Evolutionary conservation across 768 basidiomycete species (phyloP), one percentile per base, ranked within the genome.

Genomic region (Xerocomellus dryophilus): DNA sequence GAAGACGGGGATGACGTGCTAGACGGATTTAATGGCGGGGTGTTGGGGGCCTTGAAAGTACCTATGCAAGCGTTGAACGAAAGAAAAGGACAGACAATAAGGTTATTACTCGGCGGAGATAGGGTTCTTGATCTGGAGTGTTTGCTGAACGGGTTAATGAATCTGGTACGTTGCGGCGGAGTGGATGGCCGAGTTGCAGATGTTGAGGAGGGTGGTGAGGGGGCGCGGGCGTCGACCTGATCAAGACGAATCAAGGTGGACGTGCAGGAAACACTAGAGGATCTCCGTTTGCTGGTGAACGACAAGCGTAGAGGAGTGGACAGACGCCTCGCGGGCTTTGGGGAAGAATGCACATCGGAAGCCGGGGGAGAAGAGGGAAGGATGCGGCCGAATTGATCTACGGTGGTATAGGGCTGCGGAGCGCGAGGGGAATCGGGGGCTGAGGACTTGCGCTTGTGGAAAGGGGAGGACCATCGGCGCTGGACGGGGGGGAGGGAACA

Each of bases 111-210:
- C 18, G 45, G 50, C 29, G 54, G 52, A n/a, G 62, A 64, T 2
- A 47, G 43, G 35, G 63, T 54, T 46, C 51, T 51, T 17, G 63
- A 48, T 39, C 59, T 66, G 7, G 56, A 29, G 27, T 32, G 56
- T 36, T 56, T 68, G 17, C 29, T 44, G 11, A 66, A 61, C 14
- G 56, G 61, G 41, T 56, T 66, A 11, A 50, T 29, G 36, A 57
- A 68, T 27, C 38, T 53, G 21, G 51, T 32, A 9, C 60, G 63
- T 29, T 47, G 54, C 17, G n/a, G 35, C 10, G 56, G 53, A 34
- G 49, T 46, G 17, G 56, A 52, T 2, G 45, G 29, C 17, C 11
- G 36, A 10, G 44, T 31, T 27, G 51, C 14, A 17, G 52, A 17
- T 9, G 31, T 17, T 2, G 48, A 46, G 20, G 43, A 36, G 12